Base-by-base conservation (phyloP, 805 yeast species). In the Candida qinlingensis region DNA sequence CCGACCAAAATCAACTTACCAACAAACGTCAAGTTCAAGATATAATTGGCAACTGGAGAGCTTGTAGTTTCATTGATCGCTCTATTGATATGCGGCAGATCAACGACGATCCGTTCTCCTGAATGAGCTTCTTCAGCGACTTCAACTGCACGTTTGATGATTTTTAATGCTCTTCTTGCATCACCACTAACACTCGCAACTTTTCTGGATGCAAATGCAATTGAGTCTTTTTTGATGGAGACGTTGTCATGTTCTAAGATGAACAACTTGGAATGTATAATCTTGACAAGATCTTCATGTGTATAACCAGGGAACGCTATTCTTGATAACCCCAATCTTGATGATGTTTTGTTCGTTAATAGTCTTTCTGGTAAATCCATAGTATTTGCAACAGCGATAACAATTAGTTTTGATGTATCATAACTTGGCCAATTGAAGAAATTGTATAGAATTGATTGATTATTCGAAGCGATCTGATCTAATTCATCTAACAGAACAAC, bases 401-500 rank as follows among this genome's bases (percentile, higher is more conserved):
- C 95, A 44, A 94, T 80, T 44, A 94, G 71, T 58, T 83, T 83
- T 5, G 98, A 90, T 54, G 81, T 72, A 10, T 77, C 71, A 59
- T 87, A 81, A 0, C 96, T 81, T 5, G 99, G 97, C 99, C 99
- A 94, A 67, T 94, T 94, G 74, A 94, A 90, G 62, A 94, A 89
- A 64, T 94, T 94, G 70, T 94, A 94, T 85, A 92, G 83, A 35
- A 92, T 91, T 41, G 81, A 80, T 62, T 89, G 96, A 49, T 81
- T 83, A 47, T 79, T 81, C 1, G 91, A 83, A 9, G 90, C 91
- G 45, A 94, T 74, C 61, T 94, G 97, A 66, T 94, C 99, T 50
- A 94, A 72, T 64, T 94, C 99, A 67, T 94, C 99, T 66, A 94
- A 71, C 42, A 94, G 68, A 0, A 89, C 85, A 7, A 94, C 86